Base-by-base conservation (phyloP, 805 yeast species). In the Priceomyces medius region DNA sequence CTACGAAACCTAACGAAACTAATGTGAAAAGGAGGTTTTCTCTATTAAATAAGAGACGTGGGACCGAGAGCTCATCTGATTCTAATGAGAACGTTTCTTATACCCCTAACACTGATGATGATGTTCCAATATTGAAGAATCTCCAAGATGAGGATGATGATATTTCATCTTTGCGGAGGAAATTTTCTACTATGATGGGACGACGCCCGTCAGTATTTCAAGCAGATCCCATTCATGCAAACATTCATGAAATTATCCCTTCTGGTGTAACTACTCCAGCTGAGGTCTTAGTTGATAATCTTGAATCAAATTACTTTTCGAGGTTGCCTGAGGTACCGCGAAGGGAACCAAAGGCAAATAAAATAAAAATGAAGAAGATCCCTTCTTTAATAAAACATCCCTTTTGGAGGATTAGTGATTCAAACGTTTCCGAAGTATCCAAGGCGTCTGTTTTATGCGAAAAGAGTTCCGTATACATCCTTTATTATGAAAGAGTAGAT, bases 401-500 rank as follows among this genome's bases (percentile, higher is more conserved):
- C 14, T 85, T 72, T 53, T 91, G 98, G 98, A 74, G 86, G 47
- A 79, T 90, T 24, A 87, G 95, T 46, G 98, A 93, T 62, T 71
- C 85, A 2, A 69, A 66, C 21, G 79, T 86, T 3, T 63, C 78
- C 28, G 97, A 89, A 56, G 80, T 75, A 7, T 69, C 77, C 9
- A 56, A 66, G 2, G 61, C 66, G 0, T 80, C 81, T 12, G 85
- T 90, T 0, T 63, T 87, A 31, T 69, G 65, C 41, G 96, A 88
- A 53, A 78, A 79, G 21, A 70, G 79, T 20, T 88, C 85, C n/a
- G 96, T 80, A 1, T 91, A 91, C 61, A 77, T 91, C 85, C 64
- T 91, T 40, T 84, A 86, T 54, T 93, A 86, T 56, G 96, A 90
- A 57, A 64, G 77, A 44, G 63, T 71, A 16, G 76, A 72, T 40